A percentile compares a stretch with the other conserved stretches of the same genome.
Conservation (phyloP, 345 rosid genomes). For the Gossypium herbaceum region DNA sequence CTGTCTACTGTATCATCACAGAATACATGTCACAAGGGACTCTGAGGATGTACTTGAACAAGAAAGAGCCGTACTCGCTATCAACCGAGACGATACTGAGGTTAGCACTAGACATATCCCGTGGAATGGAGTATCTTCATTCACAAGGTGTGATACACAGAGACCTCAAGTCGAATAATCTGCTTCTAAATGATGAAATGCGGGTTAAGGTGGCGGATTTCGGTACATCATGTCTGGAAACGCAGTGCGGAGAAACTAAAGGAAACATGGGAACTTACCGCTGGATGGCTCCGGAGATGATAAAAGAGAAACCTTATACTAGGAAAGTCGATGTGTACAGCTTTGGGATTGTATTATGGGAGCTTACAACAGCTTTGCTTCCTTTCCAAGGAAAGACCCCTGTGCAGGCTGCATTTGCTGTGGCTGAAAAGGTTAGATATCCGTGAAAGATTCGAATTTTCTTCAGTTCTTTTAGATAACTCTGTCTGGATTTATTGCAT, state of each 20-base stretch:
- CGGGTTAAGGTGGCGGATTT: conserved; percentile 98
- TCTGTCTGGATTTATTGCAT: background rate
- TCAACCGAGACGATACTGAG: conserved; percentile 84
- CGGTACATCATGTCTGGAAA: conserved; percentile 93
- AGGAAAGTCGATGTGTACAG: conserved; percentile 96
- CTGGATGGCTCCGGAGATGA: conserved; percentile 99
- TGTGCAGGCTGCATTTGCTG: conserved; percentile 98
- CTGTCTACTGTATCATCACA: conserved; percentile 93
- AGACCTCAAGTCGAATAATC: conserved; percentile 87
- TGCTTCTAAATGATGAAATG: conserved; percentile 97
- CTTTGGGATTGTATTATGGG: conserved; percentile 96
- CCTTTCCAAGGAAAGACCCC: conserved; percentile 99
- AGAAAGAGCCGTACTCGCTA: conserved; percentile 93
- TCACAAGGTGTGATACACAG: conserved; percentile 97
- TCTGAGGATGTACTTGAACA: conserved; percentile 96
- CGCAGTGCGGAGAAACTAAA: conserved; percentile 83
- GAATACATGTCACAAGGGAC: conserved; percentile 99
- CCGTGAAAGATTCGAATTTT: background rate
- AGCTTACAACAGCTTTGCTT: conserved; percentile 97
- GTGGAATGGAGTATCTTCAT: conserved; percentile 99
- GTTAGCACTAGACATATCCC: conserved; percentile 89
- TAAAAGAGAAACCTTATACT: conserved; percentile 86
- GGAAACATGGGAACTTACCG: conserved; percentile 98
- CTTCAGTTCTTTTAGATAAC: background rate
- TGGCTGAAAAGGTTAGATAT: conserved; percentile 81